Conservation (phyloP, 495 filamentous ascomycete genomes). For the Penicillium atrosanguineum region DNA sequence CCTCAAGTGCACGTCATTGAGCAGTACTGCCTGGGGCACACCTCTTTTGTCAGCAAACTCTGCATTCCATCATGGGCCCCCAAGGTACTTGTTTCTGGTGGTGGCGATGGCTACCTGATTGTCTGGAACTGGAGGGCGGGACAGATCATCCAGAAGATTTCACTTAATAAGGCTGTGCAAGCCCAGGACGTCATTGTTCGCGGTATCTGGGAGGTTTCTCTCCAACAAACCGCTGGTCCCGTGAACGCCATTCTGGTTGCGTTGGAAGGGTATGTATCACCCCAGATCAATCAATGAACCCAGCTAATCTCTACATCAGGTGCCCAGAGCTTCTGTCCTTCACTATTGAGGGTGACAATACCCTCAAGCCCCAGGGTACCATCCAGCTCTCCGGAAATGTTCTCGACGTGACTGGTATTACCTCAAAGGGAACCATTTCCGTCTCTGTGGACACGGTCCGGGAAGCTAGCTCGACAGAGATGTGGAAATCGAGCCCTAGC, state of each 20-base stretch:
- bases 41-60: slow-evolving; percentile 73
- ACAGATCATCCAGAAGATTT: slow-evolving; percentile 48
- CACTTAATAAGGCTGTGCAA: slow-evolving; percentile 23
- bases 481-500: slow-evolving; percentile 25
- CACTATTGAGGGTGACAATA: slow-evolving; percentile 37
- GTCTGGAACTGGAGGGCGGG: slow-evolving; percentile 78
- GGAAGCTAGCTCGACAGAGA: slow-evolving; percentile 38
- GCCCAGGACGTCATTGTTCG: slow-evolving; percentile 29
- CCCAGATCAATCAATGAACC: background rate
- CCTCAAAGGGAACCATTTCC: slow-evolving; percentile 41
- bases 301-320: slow-evolving; percentile 34
- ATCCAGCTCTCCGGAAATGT: slow-evolving; percentile 57
- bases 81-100: slow-evolving; percentile 73
- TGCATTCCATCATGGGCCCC: slow-evolving; percentile 57
- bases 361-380: slow-evolving; percentile 44
- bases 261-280: slow-evolving; percentile 61
- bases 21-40: slow-evolving; percentile 81
- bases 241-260: slow-evolving; percentile 53
- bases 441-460: slow-evolving; percentile 56
- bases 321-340: slow-evolving; percentile 61
- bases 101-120: slow-evolving; percentile 73
- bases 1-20: slow-evolving; percentile 90
- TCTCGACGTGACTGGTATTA: slow-evolving; percentile 50
- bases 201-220: slow-evolving; percentile 37
- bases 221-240: slow-evolving; percentile 9